A percentile compares a stretch with the other conserved stretches of the same genome.
Conservation (phyloP, 2,329 filamentous ascomycete genomes). For the Colletotrichum musicola region DNA sequence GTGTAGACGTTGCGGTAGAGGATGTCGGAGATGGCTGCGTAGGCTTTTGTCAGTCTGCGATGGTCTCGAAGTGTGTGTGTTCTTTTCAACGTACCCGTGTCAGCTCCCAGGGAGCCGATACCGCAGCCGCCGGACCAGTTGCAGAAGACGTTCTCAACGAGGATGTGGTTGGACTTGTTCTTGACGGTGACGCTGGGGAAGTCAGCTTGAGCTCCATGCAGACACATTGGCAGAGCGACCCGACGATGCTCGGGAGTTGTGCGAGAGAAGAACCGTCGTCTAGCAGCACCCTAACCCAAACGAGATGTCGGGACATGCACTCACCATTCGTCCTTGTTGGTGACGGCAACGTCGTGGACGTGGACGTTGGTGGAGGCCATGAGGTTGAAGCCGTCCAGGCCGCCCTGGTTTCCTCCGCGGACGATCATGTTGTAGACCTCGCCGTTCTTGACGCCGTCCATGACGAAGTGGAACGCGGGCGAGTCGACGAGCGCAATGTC, state of each 20-base stretch:
- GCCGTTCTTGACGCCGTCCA: constrained; percentile 61
- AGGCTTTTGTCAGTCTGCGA: neutral
- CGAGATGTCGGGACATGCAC: constrained; percentile 57
- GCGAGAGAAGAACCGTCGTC: constrained; percentile 7
- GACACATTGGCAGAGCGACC: too few relatives aligned
- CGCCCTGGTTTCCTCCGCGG: constrained; percentile 62
- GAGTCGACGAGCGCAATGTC: constrained; percentile 62
- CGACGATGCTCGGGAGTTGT: neutral
- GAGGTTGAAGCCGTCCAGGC: constrained; percentile 69
- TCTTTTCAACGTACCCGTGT: constrained; percentile 46
- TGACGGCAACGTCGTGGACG: constrained; percentile 71
- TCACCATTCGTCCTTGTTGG: constrained; percentile 71
- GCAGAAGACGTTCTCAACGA: constrained; percentile 72
- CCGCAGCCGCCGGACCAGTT: constrained; percentile 72
- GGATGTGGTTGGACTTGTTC: constrained; percentile 63
- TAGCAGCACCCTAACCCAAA: constrained; percentile 48
- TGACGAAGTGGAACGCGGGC: constrained; percentile 61
- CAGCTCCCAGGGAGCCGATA: constrained; percentile 66
- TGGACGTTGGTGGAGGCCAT: constrained; percentile 64
- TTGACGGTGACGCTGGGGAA: constrained; percentile 37
- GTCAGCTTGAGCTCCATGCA: too few relatives aligned
- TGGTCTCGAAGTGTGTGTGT: too few relatives aligned
- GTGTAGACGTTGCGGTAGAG: constrained; percentile 70
- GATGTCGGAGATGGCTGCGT: constrained; percentile 63
- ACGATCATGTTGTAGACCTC: constrained; percentile 69